Percentiles rank a stretch among this genome's conserved stretches.
phyloP scores from a whole-genome alignment of 345 rosid genomes.

The Gossypium herbaceum region DNA sequence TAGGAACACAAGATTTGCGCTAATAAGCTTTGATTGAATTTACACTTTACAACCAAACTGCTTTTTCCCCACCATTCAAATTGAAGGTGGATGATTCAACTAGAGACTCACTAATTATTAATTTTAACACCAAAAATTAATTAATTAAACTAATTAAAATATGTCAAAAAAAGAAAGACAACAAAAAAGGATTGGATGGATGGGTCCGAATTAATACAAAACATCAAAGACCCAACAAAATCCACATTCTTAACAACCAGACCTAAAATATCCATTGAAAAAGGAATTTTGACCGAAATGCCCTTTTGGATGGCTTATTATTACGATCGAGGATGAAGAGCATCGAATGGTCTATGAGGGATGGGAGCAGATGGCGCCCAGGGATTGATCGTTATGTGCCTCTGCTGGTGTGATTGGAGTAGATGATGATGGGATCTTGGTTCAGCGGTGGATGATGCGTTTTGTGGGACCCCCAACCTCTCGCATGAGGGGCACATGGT shows the following conservation, averaged over 20 bases:
- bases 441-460: slow-evolving; percentile 30
- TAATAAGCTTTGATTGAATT: slow-evolving; percentile 3
- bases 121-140: slow-evolving; percentile 14
- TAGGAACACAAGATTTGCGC: background rate
- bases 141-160: slow-evolving; percentile 2
- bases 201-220: slow-evolving; percentile 41
- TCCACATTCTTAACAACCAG: slow-evolving; percentile 39
- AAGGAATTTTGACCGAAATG: slow-evolving; percentile 20
- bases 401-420: slow-evolving; percentile 14
- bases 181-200: slow-evolving; percentile 10
- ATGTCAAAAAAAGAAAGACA: slow-evolving; percentile 17
- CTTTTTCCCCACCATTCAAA: background rate
- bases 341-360: slow-evolving; percentile 44
- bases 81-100: slow-evolving; percentile 5
- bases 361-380: slow-evolving; percentile 35
- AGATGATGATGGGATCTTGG: slow-evolving; percentile 28
- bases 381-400: slow-evolving; percentile 38
- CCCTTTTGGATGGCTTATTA: background rate
- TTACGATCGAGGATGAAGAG: slow-evolving; percentile 50
- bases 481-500: slow-evolving; percentile 99
- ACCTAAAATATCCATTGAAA: slow-evolving; percentile 10
- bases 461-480: slow-evolving; percentile 70
- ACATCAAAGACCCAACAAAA: slow-evolving; percentile 46
- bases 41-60: slow-evolving; percentile 20
- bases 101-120: slow-evolving; percentile 7